A percentile compares a stretch with the other conserved stretches of the same genome.
Conservation (phyloP, 2,329 filamentous ascomycete genomes). For the Ciborinia camelliae region DNA sequence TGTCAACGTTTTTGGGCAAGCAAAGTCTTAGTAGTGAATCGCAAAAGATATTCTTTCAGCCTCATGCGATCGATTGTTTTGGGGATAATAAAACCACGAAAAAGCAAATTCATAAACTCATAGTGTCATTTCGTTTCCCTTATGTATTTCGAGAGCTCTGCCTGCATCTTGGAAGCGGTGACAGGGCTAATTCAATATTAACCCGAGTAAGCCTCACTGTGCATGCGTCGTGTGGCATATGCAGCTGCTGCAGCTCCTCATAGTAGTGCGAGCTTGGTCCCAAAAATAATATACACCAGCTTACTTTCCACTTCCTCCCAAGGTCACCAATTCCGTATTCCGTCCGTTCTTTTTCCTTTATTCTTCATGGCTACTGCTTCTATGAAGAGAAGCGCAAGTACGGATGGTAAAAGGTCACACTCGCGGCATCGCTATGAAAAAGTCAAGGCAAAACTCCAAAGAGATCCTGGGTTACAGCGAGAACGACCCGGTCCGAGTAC, state of each 20-base stretch:
- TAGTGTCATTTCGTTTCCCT: conserved; percentile 2
- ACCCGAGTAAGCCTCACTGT: conserved; percentile 21
- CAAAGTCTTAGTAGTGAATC: conserved; percentile 8
- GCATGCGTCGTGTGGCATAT: conserved; percentile 17
- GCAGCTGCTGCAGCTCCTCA: conserved; percentile 18
- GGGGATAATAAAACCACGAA: conserved; percentile 4
- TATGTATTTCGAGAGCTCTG: conserved; percentile 13
- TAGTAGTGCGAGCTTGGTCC: conserved; percentile 15
- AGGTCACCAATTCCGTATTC: conserved; percentile 9
- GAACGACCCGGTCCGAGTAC: neutral
- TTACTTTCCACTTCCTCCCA: conserved; percentile 18
- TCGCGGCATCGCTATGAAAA: conserved; percentile 17
- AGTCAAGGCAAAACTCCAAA: conserved; percentile 3
- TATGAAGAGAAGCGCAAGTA: conserved; percentile 12
- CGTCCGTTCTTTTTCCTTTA: conserved; percentile 10
- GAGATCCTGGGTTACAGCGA: conserved; percentile 3
- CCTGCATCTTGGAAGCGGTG: conserved; percentile 18
- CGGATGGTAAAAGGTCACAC: conserved; percentile 14
- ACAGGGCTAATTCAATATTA: conserved; percentile 21
- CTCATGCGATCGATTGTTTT: conserved; percentile 12
- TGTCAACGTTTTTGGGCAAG: conserved; percentile 7
- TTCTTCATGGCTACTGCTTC: conserved; percentile 18
- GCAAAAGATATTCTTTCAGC: conserved; percentile 12
- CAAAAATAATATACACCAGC: conserved; percentile 16
- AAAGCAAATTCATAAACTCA: neutral